Conservation (phyloP, 2,329 filamentous ascomycete species). For the Orbilia oligospora region DNA sequence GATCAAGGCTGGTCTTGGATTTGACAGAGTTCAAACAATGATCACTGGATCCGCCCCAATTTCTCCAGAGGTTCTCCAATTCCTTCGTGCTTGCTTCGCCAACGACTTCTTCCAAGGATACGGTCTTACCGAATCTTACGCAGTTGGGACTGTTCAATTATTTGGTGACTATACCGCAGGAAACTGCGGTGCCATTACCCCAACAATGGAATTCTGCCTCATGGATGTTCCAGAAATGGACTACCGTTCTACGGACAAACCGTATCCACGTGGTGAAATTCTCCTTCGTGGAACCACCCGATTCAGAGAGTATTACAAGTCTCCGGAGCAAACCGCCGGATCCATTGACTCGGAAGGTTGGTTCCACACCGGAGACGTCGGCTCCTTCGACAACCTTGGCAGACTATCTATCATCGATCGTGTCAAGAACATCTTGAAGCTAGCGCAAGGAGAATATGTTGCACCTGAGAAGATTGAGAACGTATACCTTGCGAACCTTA, state of each 20-base stretch:
- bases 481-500: slow-evolving; percentile 85
- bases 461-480: slow-evolving; percentile 98
- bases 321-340: slow-evolving; percentile 87
- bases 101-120: slow-evolving; percentile 88
- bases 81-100: slow-evolving; percentile 85
- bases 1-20: slow-evolving; percentile 83
- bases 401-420: slow-evolving; percentile 95
- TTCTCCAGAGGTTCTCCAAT: slow-evolving; percentile 88
- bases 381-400: slow-evolving; percentile 84
- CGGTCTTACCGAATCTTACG: slow-evolving; percentile 94
- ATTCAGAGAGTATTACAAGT: slow-evolving; percentile 91
- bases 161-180: slow-evolving; percentile 80
- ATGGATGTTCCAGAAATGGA: slow-evolving; percentile 94
- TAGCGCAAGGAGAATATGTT: slow-evolving; percentile 97
- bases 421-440: slow-evolving; percentile 98
- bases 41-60: slow-evolving; percentile 91
- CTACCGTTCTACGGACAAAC: slow-evolving; percentile 88
- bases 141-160: slow-evolving; percentile 79
- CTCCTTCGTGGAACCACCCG: slow-evolving; percentile 83
- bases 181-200: slow-evolving; percentile 82
- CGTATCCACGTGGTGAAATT: slow-evolving; percentile 89
- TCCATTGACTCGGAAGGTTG: slow-evolving; percentile 88
- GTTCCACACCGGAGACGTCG: slow-evolving; percentile 97
- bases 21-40: slow-evolving; percentile 81
- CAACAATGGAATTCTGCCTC: slow-evolving; percentile 81